Evolutionary conservation across 768 basidiomycete species (phyloP).

Genomic region (Agrocybe chaxingu): DNA sequence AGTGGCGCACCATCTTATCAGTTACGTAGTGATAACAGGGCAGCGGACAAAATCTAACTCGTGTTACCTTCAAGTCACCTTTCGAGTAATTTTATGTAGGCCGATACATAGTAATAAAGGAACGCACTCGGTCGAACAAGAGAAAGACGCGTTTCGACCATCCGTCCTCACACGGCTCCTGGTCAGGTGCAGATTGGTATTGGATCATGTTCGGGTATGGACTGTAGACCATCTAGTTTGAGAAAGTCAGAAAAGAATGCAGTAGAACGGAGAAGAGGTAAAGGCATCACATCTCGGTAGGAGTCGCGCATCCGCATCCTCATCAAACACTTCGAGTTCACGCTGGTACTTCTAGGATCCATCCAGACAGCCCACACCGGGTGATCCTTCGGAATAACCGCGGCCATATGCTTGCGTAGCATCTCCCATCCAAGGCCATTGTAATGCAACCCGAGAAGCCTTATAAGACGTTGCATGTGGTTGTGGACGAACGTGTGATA

Average conservation of each 20-base stretch:
- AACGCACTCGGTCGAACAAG: no score
- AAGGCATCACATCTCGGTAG: slow-evolving; percentile 48
- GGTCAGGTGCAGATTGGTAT: slow-evolving; percentile 27
- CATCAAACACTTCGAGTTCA: slow-evolving; percentile 56
- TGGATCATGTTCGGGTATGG: slow-evolving; percentile 54
- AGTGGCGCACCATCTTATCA: no score
- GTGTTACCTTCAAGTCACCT: no score
- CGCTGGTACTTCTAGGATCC: slow-evolving; percentile 31
- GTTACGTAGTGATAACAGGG: no score
- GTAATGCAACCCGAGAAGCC: slow-evolving; percentile 48
- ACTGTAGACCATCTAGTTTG: slow-evolving; percentile 50
- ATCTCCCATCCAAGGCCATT: slow-evolving; percentile 51
- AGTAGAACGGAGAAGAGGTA: background rate
- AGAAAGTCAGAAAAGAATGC: slow-evolving; percentile 1
- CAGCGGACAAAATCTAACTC: no score
- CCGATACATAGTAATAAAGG: no score
- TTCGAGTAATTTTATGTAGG: no score
- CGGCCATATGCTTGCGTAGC: slow-evolving; percentile 41
- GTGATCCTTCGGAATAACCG: slow-evolving; percentile 42
- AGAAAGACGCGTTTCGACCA: background rate
- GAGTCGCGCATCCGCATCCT: slow-evolving; percentile 55
- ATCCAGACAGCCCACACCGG: slow-evolving; percentile 47
- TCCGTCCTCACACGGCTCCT: background rate
- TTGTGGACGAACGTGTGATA: slow-evolving; percentile 62
- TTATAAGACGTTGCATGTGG: slow-evolving; percentile 54